Evolutionary conservation across 768 basidiomycete genomes (phyloP).

Genomic region (Boletus barrowsii): DNA sequence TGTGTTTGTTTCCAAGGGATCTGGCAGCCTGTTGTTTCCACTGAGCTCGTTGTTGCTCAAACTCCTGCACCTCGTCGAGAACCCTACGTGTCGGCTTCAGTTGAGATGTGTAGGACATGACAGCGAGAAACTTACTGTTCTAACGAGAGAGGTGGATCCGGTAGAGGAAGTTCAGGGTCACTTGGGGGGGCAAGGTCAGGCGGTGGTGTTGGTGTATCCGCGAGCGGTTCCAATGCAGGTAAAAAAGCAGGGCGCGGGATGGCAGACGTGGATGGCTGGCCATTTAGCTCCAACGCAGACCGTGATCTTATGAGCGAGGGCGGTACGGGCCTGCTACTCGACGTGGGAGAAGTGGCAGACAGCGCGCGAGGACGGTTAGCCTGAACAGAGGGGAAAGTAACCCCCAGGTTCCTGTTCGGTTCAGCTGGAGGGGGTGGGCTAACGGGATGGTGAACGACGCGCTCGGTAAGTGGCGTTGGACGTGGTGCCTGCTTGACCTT

Average conservation of each 20-base stretch:
- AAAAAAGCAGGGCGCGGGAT: slow-evolving; percentile 6
- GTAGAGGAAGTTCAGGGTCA: slow-evolving; percentile 53
- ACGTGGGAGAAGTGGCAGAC: slow-evolving; percentile 8
- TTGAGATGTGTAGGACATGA: background rate
- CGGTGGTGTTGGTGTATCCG: slow-evolving; percentile 10
- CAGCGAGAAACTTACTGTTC: slow-evolving; percentile 32
- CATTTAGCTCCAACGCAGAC: slow-evolving; percentile 20
- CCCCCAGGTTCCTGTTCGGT: background rate
- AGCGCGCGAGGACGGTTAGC: slow-evolving; percentile 21
- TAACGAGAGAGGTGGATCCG: slow-evolving; percentile 59
- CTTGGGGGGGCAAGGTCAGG: background rate
- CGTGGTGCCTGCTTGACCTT: slow-evolving; percentile 41
- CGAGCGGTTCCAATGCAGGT: slow-evolving; percentile 18
- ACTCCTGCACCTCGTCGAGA: slow-evolving; percentile 56
- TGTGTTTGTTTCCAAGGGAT: slow-evolving; percentile 64
- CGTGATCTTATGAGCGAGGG: slow-evolving; percentile 18
- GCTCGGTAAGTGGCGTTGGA: slow-evolving; percentile 16
- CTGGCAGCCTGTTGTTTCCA: slow-evolving; percentile 64
- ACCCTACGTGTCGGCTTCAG: slow-evolving; percentile 42
- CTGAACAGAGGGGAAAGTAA: slow-evolving; percentile 8
- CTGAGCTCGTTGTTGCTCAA: slow-evolving; percentile 59
- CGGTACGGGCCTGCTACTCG: background rate
- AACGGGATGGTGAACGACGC: slow-evolving; percentile 49
- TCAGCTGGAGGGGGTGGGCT: slow-evolving; percentile 37
- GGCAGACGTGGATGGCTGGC: slow-evolving; percentile 6